Percentiles rank a stretch among this genome's conserved stretches.
These are phyloP conservation scores for Oxyria digyna DNA, from an alignment of 148 eudicot species.

Conservation along the genomic window DNA sequence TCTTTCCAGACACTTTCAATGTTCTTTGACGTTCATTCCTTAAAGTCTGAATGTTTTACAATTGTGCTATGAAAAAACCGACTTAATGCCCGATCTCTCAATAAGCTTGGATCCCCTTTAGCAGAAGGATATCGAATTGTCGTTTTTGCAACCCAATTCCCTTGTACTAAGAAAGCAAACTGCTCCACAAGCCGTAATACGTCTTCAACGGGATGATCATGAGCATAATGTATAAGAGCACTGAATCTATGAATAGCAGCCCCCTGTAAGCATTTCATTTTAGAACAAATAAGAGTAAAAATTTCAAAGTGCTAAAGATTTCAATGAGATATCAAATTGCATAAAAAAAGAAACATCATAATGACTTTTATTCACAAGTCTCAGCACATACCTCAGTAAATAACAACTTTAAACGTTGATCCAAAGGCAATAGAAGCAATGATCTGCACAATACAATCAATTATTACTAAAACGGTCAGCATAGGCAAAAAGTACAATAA, in stretches of 20 bases:
- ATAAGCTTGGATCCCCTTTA: conserved; percentile 12
- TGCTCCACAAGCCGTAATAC: conserved; percentile 41
- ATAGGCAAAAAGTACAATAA: neutral
- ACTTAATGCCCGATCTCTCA: conserved; percentile 46
- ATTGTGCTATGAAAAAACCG: conserved; percentile 42
- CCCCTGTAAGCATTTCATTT: conserved; percentile 28
- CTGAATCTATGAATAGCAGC: conserved; percentile 50
- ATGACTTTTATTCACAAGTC: neutral
- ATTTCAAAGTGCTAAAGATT: neutral
- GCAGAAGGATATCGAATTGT: conserved; percentile 18
- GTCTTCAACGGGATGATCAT: conserved; percentile 40
- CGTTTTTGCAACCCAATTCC: conserved; percentile 71
- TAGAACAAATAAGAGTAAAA: neutral
- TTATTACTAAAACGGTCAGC: neutral
- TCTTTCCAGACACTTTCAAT: conserved; percentile 18
- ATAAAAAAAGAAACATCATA: neutral
- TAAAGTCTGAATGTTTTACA: conserved; percentile 23
- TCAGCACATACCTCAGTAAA: conserved; percentile 54
- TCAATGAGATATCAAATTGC: neutral
- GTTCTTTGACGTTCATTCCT: conserved; percentile 7
- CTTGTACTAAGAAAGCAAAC: conserved; percentile 64
- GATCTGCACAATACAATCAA: conserved; percentile 26
- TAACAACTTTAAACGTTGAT: conserved; percentile 48
- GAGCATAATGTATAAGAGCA: conserved; percentile 53
- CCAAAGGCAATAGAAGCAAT: conserved; percentile 50